phyloP scores from a whole-genome alignment of 2,329 filamentous ascomycete species.

The Colletotrichum melonis region DNA sequence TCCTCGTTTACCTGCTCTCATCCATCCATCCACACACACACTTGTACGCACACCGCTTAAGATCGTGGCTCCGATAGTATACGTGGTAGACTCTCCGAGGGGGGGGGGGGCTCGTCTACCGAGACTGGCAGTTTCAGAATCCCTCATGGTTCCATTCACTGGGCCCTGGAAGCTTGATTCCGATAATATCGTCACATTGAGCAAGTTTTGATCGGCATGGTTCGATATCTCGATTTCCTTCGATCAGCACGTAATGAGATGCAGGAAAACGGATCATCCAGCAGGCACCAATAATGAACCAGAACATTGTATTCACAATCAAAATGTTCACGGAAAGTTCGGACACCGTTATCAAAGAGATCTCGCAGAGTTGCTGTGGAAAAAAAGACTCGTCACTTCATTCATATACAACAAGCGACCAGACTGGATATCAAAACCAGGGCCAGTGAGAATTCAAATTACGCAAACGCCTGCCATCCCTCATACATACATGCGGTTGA shows the following conservation, averaged over 20 bases:
- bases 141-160: neutral
- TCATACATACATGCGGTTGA: constrained; percentile 38
- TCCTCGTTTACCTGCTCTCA: neutral
- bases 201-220: neutral
- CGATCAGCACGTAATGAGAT: neutral
- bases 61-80: constrained; percentile 4
- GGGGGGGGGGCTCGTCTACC: neutral
- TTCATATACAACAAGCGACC: neutral
- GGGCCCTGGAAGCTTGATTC: neutral
- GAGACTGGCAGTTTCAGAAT: constrained; percentile 5
- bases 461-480: constrained; percentile 38
- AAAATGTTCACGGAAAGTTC: neutral
- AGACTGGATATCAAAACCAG: constrained; percentile 1
- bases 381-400: neutral
- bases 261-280: neutral
- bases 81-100: neutral
- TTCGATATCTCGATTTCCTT: neutral
- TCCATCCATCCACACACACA: neutral
- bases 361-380: neutral
- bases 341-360: neutral
- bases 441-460: constrained; percentile 36
- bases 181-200: neutral
- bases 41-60: constrained; percentile 2
- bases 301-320: neutral
- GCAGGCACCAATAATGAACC: neutral